phyloP scores from a whole-genome alignment of 2,329 filamentous ascomycete species.

The Pezicula rhizophila region DNA sequence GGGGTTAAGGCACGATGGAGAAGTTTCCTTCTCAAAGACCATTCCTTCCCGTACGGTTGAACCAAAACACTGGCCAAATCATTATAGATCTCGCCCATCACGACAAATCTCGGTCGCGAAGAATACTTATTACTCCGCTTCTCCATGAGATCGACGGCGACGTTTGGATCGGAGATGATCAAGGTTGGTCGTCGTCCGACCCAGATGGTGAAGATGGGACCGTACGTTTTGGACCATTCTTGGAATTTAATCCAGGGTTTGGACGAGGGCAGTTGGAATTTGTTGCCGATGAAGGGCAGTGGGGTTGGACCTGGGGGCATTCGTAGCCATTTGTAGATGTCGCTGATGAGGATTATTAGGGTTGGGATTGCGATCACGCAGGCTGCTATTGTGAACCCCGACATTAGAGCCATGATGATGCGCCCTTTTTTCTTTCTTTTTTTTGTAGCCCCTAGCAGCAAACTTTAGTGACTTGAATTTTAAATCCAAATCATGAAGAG shows the following conservation, averaged over 20 bases:
- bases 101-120: slow-evolving; percentile 37
- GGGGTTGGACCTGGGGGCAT: slow-evolving; percentile 42
- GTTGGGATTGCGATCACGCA: slow-evolving; percentile 17
- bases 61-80: slow-evolving; percentile 39
- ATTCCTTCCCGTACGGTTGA: slow-evolving; percentile 42
- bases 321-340: slow-evolving; percentile 27
- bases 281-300: slow-evolving; percentile 39
- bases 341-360: slow-evolving; percentile 25
- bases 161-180: slow-evolving; percentile 36
- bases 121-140: slow-evolving; percentile 39
- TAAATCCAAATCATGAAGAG: too few relatives aligned
- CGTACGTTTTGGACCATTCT: slow-evolving; percentile 37
- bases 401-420: slow-evolving; percentile 12
- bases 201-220: slow-evolving; percentile 42
- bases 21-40: slow-evolving; percentile 36
- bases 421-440: too few relatives aligned
- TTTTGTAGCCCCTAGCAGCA: background rate
- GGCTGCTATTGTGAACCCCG: slow-evolving; percentile 15
- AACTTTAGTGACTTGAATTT: background rate
- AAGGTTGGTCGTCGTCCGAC: slow-evolving; percentile 39
- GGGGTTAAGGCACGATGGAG: slow-evolving; percentile 38
- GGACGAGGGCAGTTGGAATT: slow-evolving; percentile 25
- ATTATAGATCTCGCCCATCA: slow-evolving; percentile 36
- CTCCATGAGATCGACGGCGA: slow-evolving; percentile 39
- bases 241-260: slow-evolving; percentile 36